Base-by-base conservation (phyloP, 2,329 filamentous ascomycete species). In the Didymella keratinophila region DNA sequence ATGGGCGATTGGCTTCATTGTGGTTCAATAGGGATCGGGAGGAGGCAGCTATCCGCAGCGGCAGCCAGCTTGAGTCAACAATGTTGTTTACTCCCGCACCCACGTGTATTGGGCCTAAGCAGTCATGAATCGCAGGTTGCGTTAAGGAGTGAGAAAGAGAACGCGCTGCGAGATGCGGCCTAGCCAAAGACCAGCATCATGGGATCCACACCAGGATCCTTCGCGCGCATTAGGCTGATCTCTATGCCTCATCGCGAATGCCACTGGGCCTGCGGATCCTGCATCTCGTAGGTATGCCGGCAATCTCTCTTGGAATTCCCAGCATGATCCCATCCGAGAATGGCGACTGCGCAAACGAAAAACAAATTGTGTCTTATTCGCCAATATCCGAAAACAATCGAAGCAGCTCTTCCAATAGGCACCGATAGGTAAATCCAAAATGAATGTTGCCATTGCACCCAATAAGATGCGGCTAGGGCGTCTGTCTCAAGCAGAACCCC, bases 401-500 rank as follows among this genome's bases (percentile, higher is more conserved):
- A 52, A 36, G 36, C 42, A 16, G 18, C 48, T 55, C 43, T 53
- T 52, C 55, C 54, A 63, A 63, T 63, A 48, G 50, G 51, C 43
- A 58, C 47, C 32, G 42, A 56, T 56, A 32, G 49, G 45, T 52
- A 42, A 56, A 32, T 45, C 16, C 58, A 58, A n/a, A 32, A 37
- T 39, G 42, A 63, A 32, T 52, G 44, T 59, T 44, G 46, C 46
- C 30, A 57, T 54, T 44, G 52, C 43, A 50, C 46, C 69, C 71
- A 73, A 71, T 73, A 52, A 58, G 46, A 63, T 58, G 64, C 65
- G 63, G 55, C 68, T 66, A 57, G 43, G 65, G 67, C 69, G 61
- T 66, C 62, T 69, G 62, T 65, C 58, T 67, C 60, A 53, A 39
- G 36, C 27, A 61, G 63, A 52, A 66, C 70, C 72, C 72, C 71